Evolutionary conservation across 345 rosid genomes (phyloP).

Genomic region (Euphorbia peplus): DNA sequence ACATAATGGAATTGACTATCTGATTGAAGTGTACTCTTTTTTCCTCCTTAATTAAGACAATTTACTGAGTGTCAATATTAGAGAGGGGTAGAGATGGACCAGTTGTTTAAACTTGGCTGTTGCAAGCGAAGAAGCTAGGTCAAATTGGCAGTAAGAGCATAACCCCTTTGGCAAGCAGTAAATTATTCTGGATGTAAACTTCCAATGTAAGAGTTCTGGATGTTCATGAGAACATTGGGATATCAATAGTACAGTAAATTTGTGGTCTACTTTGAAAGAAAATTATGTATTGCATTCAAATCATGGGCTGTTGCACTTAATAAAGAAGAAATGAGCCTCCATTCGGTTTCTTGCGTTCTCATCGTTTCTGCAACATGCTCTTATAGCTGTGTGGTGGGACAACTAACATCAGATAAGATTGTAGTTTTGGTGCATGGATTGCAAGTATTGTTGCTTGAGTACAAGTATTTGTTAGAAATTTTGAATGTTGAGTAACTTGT

Average conservation of each 20-base stretch:
- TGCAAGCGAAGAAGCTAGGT: neutral
- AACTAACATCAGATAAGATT: neutral
- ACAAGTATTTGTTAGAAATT: neutral
- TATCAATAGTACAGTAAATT: neutral
- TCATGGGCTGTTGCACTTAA: neutral
- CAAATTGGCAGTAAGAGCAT: neutral
- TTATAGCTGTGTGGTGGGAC: neutral
- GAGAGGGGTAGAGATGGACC: neutral
- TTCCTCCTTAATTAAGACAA: neutral
- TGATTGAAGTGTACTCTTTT: neutral
- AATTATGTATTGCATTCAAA: constrained; percentile 1
- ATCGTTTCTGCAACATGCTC: neutral
- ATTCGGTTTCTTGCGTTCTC: neutral
- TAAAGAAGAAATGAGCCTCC: neutral
- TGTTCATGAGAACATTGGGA: neutral
- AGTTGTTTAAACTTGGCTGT: neutral
- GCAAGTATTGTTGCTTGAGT: neutral
- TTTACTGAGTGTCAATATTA: neutral
- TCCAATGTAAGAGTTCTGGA: neutral
- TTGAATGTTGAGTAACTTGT: neutral
- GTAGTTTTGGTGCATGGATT: neutral
- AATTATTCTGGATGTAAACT: neutral
- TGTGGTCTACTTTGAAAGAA: neutral
- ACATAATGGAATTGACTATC: neutral
- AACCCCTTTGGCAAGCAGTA: neutral